A percentile compares a stretch with the other conserved stretches of the same genome.
phyloP scores from a whole-genome alignment of 345 rosid genomes.

The Brassica carinata region DNA sequence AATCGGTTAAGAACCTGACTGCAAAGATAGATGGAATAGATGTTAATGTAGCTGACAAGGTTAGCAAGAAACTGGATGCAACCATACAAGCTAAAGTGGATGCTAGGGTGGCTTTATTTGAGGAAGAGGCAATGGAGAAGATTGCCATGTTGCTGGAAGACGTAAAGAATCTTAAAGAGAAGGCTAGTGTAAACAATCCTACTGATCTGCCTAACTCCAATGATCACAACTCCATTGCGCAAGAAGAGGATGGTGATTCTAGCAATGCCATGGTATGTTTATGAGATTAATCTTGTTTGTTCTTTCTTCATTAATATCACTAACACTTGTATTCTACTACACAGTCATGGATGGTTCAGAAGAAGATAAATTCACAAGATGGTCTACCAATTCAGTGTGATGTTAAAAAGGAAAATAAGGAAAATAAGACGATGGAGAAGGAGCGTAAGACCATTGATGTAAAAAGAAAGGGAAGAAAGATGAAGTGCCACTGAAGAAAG shows the following conservation, averaged over 20 bases:
- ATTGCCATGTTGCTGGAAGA: neutral
- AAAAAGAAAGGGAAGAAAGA: neutral
- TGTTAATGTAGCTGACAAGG: neutral
- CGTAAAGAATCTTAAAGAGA: neutral
- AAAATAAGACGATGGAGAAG: neutral
- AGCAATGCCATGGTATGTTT: no score
- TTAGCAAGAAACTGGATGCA: neutral
- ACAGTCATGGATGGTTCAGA: neutral
- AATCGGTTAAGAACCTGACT: neutral
- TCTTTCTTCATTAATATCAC: neutral
- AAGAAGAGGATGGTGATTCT: neutral
- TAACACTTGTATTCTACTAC: neutral
- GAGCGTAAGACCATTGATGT: neutral
- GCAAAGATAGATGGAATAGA: neutral
- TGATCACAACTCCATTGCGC: no score
- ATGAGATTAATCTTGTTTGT: neutral
- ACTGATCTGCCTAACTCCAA: no score
- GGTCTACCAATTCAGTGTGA: neutral
- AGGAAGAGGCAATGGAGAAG: neutral
- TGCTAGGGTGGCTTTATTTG: neutral
- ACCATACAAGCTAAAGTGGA: neutral
- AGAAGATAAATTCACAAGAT: neutral
- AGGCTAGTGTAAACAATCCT: neutral
- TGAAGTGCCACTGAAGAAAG: neutral
- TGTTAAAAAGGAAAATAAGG: neutral